These are phyloP conservation scores for Tetradesmus lagerheimii DNA, from an alignment of 139 green algal genomes.

Conservation along the genomic window DNA sequence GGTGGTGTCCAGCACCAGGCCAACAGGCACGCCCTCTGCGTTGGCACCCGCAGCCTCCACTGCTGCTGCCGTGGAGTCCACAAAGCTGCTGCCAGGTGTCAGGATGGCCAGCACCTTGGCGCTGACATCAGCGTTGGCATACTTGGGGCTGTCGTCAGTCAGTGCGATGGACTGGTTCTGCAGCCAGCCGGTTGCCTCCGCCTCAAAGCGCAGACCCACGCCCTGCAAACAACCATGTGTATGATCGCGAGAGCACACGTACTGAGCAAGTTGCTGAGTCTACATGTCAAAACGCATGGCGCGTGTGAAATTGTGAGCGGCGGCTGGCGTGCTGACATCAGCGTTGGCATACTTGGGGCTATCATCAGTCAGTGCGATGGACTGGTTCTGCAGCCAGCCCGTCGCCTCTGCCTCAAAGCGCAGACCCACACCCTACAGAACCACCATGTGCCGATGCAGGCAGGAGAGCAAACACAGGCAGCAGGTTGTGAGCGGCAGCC, in stretches of 20 bases:
- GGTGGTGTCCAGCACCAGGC: slow-evolving; percentile 92
- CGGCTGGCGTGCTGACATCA: too few species aligned
- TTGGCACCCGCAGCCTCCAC: slow-evolving; percentile 28
- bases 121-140: slow-evolving; percentile 58
- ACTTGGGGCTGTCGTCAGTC: slow-evolving; percentile 94
- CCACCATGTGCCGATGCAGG: too few species aligned
- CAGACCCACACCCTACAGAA: slow-evolving; percentile 57
- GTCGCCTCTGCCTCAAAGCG: slow-evolving; percentile 94
- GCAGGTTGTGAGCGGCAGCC: too few species aligned
- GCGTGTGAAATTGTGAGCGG: too few species aligned
- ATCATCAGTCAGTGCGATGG: slow-evolving; percentile 74
- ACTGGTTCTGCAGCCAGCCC: slow-evolving; percentile 79
- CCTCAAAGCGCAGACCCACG: slow-evolving; percentile 87
- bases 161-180: slow-evolving; percentile 65
- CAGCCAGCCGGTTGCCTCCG: slow-evolving; percentile 88
- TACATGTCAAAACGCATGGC: too few species aligned
- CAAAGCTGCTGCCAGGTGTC: slow-evolving; percentile 73
- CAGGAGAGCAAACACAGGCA: neutral
- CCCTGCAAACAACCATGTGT: too few species aligned
- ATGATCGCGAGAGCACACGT: too few species aligned
- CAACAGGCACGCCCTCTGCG: slow-evolving; percentile 67
- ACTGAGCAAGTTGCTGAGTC: too few species aligned
- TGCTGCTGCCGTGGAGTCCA: slow-evolving; percentile 61
- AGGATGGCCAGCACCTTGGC: slow-evolving; percentile 88
- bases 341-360: too few species aligned